phyloP scores from a whole-genome alignment of 2,329 filamentous ascomycete genomes.

The Hypoxylon sp. region DNA sequence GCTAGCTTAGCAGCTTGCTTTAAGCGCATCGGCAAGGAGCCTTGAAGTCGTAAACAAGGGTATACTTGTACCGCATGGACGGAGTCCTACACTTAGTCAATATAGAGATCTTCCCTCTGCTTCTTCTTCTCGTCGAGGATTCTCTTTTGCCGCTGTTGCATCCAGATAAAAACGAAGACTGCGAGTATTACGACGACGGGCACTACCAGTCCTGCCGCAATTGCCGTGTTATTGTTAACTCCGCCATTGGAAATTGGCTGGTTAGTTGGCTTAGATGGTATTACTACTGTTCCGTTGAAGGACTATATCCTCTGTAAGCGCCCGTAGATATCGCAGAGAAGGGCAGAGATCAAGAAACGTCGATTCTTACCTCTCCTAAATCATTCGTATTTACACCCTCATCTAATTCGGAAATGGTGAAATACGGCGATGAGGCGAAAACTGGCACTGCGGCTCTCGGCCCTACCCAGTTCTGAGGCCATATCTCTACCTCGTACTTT shows the following conservation, averaged over 20 bases:
- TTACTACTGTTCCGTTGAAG: constrained; percentile 27
- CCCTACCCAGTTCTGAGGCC: constrained; percentile 31
- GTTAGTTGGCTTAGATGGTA: constrained; percentile 36
- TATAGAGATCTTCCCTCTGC: constrained; percentile 45
- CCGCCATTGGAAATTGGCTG: constrained; percentile 28
- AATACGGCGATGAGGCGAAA: constrained; percentile 46
- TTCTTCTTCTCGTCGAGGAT: constrained; percentile 45
- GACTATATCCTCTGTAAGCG: constrained; percentile 27
- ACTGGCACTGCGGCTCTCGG: constrained; percentile 13
- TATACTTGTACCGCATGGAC: not conserved
- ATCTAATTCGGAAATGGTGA: constrained; percentile 33
- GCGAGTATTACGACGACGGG: constrained; percentile 48
- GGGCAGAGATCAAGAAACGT: not conserved
- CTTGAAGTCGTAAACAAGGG: not conserved
- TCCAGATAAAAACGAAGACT: constrained; percentile 44
- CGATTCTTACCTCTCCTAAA: constrained; percentile 28
- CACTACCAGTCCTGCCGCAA: constrained; percentile 49
- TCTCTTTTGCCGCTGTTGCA: constrained; percentile 47
- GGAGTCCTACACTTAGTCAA: constrained; percentile 36
- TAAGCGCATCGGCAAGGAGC: not conserved
- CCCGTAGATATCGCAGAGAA: not conserved
- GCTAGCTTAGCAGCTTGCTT: not conserved
- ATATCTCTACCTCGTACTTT: constrained; percentile 47
- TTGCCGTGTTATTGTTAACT: constrained; percentile 46
- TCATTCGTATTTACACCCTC: constrained; percentile 8